phyloP scores from a whole-genome alignment of 2,329 filamentous ascomycete species.

The Rasamsonia emersonii region DNA sequence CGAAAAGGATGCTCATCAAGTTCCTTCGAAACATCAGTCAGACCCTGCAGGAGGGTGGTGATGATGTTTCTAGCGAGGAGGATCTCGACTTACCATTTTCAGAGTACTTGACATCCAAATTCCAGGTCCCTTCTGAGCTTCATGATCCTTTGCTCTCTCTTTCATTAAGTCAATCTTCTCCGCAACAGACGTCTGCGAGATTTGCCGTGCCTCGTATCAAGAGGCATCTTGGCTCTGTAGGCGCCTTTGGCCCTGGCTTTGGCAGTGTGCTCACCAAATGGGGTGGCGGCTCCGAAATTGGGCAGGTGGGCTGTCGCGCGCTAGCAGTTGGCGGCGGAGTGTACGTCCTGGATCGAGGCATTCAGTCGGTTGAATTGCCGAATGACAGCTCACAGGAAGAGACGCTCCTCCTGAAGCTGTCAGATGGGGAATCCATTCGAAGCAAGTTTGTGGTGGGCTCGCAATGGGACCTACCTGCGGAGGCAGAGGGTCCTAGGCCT shows the following conservation, averaged over 20 bases:
- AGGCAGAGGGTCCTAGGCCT: constrained; percentile 8
- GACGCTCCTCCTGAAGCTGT: constrained; percentile 22
- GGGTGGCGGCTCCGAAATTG: constrained; percentile 80
- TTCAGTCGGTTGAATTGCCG: constrained; percentile 33
- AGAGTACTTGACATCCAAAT: constrained; percentile 41
- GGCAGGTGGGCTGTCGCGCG: constrained; percentile 84
- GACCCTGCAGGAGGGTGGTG: constrained; percentile 49
- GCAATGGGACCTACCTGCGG: constrained; percentile 26
- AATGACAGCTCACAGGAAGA: constrained; percentile 12
- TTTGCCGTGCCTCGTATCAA: constrained; percentile 66
- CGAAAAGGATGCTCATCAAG: constrained; percentile 85
- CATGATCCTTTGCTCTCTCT: constrained; percentile 60
- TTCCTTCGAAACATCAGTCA: constrained; percentile 79
- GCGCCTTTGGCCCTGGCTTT: constrained; percentile 80
- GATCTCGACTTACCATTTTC: constrained; percentile 47
- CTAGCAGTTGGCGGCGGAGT: constrained; percentile 83
- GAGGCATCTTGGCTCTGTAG: constrained; percentile 76
- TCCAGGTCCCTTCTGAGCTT: constrained; percentile 60
- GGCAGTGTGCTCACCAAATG: constrained; percentile 87
- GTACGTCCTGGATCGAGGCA: constrained; percentile 72
- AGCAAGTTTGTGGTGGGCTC: constrained; percentile 30
- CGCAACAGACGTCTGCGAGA: constrained; percentile 50
- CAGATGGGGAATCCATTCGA: constrained; percentile 28
- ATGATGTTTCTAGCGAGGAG: constrained; percentile 40
- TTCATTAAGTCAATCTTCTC: constrained; percentile 58